Percentiles rank a stretch among this genome's conserved stretches.
These are phyloP conservation scores for Geotrichum restrictum DNA, from an alignment of 1,139 yeast genomes.

Conservation along the genomic window DNA sequence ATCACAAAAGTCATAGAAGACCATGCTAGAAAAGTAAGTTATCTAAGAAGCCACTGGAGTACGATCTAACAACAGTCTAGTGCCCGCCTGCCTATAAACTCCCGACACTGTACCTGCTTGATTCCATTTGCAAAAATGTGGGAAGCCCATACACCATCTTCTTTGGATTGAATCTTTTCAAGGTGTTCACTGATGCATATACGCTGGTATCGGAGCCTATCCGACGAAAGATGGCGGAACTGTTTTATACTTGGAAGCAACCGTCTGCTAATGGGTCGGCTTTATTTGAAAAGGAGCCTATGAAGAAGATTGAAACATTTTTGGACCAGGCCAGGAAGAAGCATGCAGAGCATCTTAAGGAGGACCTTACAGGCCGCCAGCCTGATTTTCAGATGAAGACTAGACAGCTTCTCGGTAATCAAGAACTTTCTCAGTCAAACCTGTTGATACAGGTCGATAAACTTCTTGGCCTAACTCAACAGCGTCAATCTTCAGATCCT, in stretches of 20 bases:
- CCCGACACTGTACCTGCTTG: constrained; percentile 76
- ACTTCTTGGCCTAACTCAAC: constrained; percentile 41
- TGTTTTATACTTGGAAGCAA: constrained; percentile 85
- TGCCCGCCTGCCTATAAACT: constrained; percentile 79
- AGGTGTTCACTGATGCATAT: constrained; percentile 71
- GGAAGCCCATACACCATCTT: constrained; percentile 82
- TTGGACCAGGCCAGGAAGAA: constrained; percentile 53
- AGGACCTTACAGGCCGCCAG: constrained; percentile 18
- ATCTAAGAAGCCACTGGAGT: not conserved
- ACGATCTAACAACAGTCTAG: constrained; percentile 22
- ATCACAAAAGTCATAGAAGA: constrained; percentile 69
- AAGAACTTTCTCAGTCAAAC: constrained; percentile 31
- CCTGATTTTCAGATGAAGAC: constrained; percentile 9
- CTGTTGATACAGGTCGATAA: constrained; percentile 43
- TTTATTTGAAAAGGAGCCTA: constrained; percentile 66
- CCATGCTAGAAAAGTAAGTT: constrained; percentile 55
- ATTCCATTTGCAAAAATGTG: constrained; percentile 87
- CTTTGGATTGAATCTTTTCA: constrained; percentile 64
- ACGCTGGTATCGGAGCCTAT: constrained; percentile 71
- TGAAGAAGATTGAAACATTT: constrained; percentile 71
- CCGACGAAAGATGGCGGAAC: constrained; percentile 65
- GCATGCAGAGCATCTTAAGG: constrained; percentile 30
- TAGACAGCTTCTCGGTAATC: constrained; percentile 18
- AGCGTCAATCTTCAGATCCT: constrained; percentile 40
- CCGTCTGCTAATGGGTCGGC: constrained; percentile 39